phyloP scores from a whole-genome alignment of 306 rosid genomes.

The Cicer chorassanicum region DNA sequence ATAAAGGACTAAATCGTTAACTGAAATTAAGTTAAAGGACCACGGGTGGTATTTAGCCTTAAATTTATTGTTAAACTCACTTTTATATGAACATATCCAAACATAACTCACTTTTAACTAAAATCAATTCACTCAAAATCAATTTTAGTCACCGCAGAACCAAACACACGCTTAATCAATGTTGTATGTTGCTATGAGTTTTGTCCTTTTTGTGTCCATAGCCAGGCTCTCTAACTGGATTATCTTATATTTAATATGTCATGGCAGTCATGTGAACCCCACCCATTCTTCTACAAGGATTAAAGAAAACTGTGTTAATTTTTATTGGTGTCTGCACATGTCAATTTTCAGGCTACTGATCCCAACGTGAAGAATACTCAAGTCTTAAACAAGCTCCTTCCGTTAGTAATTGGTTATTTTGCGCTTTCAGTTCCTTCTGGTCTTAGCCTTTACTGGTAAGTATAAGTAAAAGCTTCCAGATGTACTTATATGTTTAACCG shows the following conservation, averaged over 20 bases:
- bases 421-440: constrained; percentile 99
- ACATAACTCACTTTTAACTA: too few species aligned
- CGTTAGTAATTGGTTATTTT: constrained; percentile 94
- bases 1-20: too few species aligned
- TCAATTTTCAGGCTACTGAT: constrained; percentile 69
- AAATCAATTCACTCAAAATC: too few species aligned
- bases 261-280: not conserved
- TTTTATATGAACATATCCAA: too few species aligned
- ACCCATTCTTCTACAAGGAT: constrained; percentile 18
- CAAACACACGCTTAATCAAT: not conserved
- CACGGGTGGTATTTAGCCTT: too few species aligned
- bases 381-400: constrained; percentile 78
- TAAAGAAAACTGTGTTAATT: constrained; percentile 29
- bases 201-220: constrained; percentile 38
- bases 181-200: not conserved
- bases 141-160: too few species aligned
- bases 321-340: constrained; percentile 34
- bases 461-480: constrained; percentile 33
- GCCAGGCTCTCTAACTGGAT: constrained; percentile 27
- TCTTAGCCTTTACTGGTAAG: constrained; percentile 97
- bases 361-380: constrained; percentile 95
- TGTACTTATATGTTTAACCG: constrained; percentile 31
- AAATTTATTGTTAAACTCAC: too few species aligned
- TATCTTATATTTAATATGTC: constrained; percentile 29
- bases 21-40: too few species aligned